Evolutionary conservation across 1,284 basidiomycete genomes (phyloP).

Genomic region (Pholiota adiposa): DNA sequence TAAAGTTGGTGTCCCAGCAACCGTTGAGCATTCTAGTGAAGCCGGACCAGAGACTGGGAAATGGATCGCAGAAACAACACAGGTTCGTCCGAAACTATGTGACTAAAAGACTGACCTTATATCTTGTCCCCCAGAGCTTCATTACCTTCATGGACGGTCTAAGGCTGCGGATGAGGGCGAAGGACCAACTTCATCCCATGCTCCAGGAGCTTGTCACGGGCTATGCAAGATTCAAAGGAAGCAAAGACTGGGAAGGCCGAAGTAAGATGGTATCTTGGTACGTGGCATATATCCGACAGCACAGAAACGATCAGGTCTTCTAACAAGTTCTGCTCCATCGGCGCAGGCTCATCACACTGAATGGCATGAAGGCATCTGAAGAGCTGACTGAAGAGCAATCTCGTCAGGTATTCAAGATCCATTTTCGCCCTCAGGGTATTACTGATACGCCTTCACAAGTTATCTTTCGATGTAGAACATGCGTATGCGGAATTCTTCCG

Average conservation of each 20-base stretch:
- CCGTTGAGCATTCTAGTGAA: conserved; percentile 90
- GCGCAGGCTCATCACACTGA: conserved; percentile 90
- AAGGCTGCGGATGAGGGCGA: conserved; percentile 90
- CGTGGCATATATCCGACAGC: conserved; percentile 26
- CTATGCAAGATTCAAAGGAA: conserved; percentile 91
- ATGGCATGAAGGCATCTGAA: conserved; percentile 96
- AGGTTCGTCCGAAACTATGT: conserved; percentile 52
- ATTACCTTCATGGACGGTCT: conserved; percentile 99
- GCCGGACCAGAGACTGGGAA: conserved; percentile 88
- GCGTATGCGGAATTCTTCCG: conserved; percentile 97
- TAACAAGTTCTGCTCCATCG: background rate
- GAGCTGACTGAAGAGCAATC: conserved; percentile 97
- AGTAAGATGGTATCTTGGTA: conserved; percentile 94
- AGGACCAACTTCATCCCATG: conserved; percentile 96
- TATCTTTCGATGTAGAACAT: conserved; percentile 96
- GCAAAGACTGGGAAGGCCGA: conserved; percentile 93
- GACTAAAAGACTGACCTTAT: conserved; percentile 43
- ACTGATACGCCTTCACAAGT: conserved; percentile 46
- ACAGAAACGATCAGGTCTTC: background rate
- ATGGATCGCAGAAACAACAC: conserved; percentile 98
- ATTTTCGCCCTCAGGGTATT: background rate
- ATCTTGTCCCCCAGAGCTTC: conserved; percentile 66
- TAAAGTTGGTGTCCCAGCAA: conserved; percentile 93
- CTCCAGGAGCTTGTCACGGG: conserved; percentile 93
- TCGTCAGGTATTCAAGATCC: conserved; percentile 67